These are phyloP conservation scores for Hippophae tibetana DNA, from an alignment of 306 rosid species.

Conservation along the genomic window DNA sequence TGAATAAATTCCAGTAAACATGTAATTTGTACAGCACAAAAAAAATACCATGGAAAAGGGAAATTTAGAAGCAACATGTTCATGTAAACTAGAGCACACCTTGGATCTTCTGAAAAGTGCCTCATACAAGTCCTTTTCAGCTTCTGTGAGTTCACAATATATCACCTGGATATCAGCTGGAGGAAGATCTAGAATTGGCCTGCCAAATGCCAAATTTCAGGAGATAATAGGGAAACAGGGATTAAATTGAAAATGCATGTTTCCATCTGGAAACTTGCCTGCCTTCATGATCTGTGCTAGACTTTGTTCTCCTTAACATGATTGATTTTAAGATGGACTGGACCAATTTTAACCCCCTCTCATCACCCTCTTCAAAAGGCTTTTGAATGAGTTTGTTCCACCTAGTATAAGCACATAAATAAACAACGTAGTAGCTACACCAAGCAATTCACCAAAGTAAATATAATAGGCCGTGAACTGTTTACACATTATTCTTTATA, in stretches of 20 bases:
- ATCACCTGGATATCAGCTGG: conserved; percentile 83
- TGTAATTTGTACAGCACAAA: neutral
- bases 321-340: conserved; percentile 85
- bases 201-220: conserved; percentile 30
- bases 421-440: conserved; percentile 17
- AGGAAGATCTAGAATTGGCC: conserved; percentile 90
- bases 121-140: conserved; percentile 84
- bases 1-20: conserved; percentile 20
- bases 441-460: conserved; percentile 13
- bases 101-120: conserved; percentile 87
- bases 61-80: neutral
- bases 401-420: conserved; percentile 38
- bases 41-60: neutral
- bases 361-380: conserved; percentile 96
- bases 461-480: neutral
- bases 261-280: conserved; percentile 38
- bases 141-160: conserved; percentile 83
- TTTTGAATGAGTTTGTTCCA: conserved; percentile 96
- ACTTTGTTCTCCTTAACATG: conserved; percentile 94
- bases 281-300: conserved; percentile 81
- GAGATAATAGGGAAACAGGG: conserved; percentile 12
- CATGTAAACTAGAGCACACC: conserved; percentile 21
- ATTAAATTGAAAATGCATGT: conserved; percentile 13
- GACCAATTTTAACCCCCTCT: conserved; percentile 76
- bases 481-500: too few relatives aligned